Evolutionary conservation across 805 yeast species (phyloP), one percentile per base, ranked within the genome.

Genomic region (Metschnikowia continentalis): DNA sequence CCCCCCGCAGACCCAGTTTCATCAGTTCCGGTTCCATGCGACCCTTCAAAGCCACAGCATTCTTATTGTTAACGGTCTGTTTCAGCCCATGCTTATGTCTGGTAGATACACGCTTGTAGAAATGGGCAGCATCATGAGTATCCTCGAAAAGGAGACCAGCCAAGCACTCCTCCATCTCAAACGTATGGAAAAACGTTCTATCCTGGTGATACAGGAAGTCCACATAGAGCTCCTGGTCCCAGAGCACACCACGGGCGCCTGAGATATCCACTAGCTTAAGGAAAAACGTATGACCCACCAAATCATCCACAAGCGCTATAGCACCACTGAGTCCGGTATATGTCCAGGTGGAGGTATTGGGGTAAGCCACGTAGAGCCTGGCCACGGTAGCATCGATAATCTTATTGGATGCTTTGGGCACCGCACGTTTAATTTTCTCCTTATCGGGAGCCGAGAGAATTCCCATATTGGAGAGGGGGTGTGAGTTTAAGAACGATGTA

Each of bases 211-310:
- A 94, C 59, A 85, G 84, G 67, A 94, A 90, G 61, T 88, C 86
- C 11, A 89, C 84, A 61, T 88, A 92, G 45, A 94, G 69, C 68
- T 94, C 99, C 68, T 94, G 99, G 67, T 94, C 99, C 99, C 99
- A 94, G 0, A 94, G 57, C 0, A 94, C 96, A 35, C 98, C 98
- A 39, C 86, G 74, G 54, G 82, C 79, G 6, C 95, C 96, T 36
- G 75, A 63, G 32, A 92, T 82, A 62, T 94, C 99, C 6, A 94
- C 95, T 48, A 94, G 65, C 66, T 94, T 94, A 42, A 94, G 75
- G 66, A 90, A 94, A 62, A 88, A 90, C 0, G 97, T 90, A 67
- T 92, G 92, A 2, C 98, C 98, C 1, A 94, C 96, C 11, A 88
- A 69, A 67, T 94, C 99, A 66, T 94, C 96, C 17, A 88, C 96